Base-by-base conservation (phyloP, 2,329 filamentous ascomycete species). In the Beauveria varroae region DNA sequence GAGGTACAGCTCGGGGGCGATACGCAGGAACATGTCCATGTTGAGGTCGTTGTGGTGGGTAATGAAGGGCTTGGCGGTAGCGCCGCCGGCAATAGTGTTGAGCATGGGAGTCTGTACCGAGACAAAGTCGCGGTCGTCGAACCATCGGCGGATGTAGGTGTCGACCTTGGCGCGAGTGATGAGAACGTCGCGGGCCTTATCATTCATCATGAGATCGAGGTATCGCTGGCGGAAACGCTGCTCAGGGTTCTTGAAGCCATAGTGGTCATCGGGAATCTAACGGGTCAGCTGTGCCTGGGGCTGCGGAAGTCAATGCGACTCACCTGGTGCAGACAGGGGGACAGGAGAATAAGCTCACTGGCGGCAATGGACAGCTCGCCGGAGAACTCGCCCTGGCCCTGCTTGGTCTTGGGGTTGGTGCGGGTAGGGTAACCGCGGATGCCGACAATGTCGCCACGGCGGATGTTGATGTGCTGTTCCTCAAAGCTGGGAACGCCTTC, bases 41-140 rank as follows among this genome's bases (percentile, higher is more conserved):
- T 96, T 86, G 57, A 95, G 83, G 58, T 98, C 95, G 76, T 99
- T 99, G 80, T 98, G 95, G 75, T 96, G 89, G 16, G 95, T 98
- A 67, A 90, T 81, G 77, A 99, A 99, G 5, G 95, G 95, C 79
- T 74, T 92, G 63, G 95, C 95, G 1, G 95, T 98, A 40, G 95
- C 95, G 72, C 95, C 95, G 68, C 95, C 96, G 34, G 95, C 92
- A 72, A 96, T 96, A 70, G 90, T 85, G 74, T 96, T 96, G 84
- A 99, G 93, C 86, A 98, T 97, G 5, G 95, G 93, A 0, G 95
- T 99, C 78, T 98, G 91, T 28, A 98, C 93, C 74, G 97, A 93
- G 61, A 92, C 81, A 75, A 99, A 99, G 69, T 93, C 90, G 59
- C 88, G 84, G 67, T 88, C 84, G 69, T 97, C 90, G 68, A 99